Conservation (phyloP, 225 moss, liverwort and hornwort species). For the Ulota crispa region DNA sequence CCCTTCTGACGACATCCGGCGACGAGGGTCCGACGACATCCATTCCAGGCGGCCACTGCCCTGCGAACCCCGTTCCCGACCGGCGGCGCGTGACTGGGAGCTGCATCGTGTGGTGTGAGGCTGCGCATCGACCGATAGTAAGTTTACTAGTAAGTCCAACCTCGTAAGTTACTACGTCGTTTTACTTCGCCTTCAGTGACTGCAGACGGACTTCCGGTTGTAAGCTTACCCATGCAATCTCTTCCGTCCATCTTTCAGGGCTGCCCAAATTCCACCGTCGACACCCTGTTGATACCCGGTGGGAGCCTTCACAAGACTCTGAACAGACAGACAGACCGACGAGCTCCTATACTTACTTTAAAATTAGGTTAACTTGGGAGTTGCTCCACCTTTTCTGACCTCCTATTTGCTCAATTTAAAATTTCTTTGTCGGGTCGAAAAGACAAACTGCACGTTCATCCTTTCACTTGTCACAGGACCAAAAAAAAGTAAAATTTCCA, state of each 20-base stretch:
- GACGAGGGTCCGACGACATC: constrained; percentile 20
- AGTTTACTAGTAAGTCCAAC: constrained; percentile 18
- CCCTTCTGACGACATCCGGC: neutral
- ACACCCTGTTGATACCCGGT: neutral
- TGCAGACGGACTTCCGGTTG: constrained; percentile 8
- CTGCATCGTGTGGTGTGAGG: constrained; percentile 16
- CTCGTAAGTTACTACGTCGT: constrained; percentile 6
- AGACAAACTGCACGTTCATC: constrained; percentile 5
- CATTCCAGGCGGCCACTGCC: constrained; percentile 30
- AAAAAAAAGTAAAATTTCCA: neutral
- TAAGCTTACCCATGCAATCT: neutral
- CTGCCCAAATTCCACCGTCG: neutral
- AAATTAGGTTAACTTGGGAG: neutral
- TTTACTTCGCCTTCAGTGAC: neutral
- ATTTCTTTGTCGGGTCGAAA: neutral
- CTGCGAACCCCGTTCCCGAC: constrained; percentile 25
- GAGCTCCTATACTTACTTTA: neutral
- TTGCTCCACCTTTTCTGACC: neutral
- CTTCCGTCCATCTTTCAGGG: constrained; percentile 24
- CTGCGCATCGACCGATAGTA: neutral
- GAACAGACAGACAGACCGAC: neutral
- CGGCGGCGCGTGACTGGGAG: constrained; percentile 28
- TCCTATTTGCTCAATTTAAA: neutral
- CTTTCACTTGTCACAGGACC: neutral
- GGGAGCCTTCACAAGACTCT: neutral